Evolutionary conservation across 2,329 filamentous ascomycete genomes (phyloP).

Genomic region (Corinectria fuckeliana): DNA sequence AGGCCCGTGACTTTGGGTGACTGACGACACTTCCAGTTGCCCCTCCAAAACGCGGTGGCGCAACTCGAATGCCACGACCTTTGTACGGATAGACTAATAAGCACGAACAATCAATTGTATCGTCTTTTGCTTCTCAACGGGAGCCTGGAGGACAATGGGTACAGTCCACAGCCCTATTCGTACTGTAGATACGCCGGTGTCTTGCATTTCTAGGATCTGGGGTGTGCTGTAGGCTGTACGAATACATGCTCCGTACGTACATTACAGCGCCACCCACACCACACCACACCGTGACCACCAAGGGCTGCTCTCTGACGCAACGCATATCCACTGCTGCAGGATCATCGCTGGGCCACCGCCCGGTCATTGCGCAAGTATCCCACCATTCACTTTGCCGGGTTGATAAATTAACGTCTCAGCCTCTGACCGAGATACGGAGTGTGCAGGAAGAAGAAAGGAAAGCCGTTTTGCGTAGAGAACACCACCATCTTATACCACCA

Average conservation of each 20-base stretch:
- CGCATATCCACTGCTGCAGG: neutral
- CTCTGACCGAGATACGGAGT: neutral
- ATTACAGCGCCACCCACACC: too few relatives aligned
- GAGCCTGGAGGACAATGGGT: too few relatives aligned
- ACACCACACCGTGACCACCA: neutral
- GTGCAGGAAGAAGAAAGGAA: neutral
- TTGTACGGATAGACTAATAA: neutral
- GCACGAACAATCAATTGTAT: neutral
- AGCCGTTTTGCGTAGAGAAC: conserved; percentile 1
- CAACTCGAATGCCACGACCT: neutral
- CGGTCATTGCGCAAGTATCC: neutral
- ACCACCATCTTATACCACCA: too few relatives aligned
- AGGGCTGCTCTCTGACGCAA: neutral
- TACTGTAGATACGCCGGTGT: too few relatives aligned
- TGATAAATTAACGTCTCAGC: neutral
- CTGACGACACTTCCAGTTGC: conserved; percentile 1
- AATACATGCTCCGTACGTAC: too few relatives aligned
- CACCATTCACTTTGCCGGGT: neutral
- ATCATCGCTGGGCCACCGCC: neutral
- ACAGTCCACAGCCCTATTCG: too few relatives aligned
- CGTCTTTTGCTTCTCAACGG: too few relatives aligned
- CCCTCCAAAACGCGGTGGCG: conserved; percentile 1
- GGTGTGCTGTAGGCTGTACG: neutral
- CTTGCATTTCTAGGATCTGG: conserved; percentile 8
- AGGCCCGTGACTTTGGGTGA: conserved; percentile 17